Conservation (phyloP, 768 basidiomycete species). For the Pisolithus tinctorius region DNA sequence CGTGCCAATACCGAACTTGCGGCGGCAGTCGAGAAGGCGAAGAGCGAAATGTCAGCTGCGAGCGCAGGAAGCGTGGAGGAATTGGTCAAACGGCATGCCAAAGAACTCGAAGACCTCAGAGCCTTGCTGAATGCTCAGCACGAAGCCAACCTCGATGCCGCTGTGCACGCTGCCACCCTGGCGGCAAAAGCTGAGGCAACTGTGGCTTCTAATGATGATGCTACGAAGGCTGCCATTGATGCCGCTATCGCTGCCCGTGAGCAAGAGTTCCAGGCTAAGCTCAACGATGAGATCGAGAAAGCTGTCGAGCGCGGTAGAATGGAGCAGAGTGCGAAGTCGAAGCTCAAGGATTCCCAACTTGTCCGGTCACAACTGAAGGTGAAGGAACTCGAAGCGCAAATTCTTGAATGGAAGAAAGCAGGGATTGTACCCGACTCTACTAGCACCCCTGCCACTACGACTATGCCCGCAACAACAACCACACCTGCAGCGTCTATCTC, state of each 20-base stretch:
- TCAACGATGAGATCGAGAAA: constrained; percentile 50
- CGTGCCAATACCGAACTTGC: constrained; percentile 38
- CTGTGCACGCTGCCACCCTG: constrained; percentile 41
- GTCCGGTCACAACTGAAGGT: constrained; percentile 51
- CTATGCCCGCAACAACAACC: constrained; percentile 12
- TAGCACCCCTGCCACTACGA: constrained; percentile 14
- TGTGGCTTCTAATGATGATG: constrained; percentile 21
- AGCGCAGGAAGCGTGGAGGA: constrained; percentile 30
- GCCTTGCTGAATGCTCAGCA: constrained; percentile 47
- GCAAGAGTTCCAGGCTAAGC: constrained; percentile 38
- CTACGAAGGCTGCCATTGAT: constrained; percentile 42
- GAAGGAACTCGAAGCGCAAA: constrained; percentile 63
- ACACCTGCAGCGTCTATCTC: constrained; percentile 20
- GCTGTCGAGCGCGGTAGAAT: constrained; percentile 66
- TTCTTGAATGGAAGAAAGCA: constrained; percentile 48
- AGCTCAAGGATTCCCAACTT: constrained; percentile 69
- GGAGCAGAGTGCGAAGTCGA: constrained; percentile 54
- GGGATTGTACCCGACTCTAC: constrained; percentile 39
- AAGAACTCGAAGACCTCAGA: constrained; percentile 53
- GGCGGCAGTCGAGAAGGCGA: constrained; percentile 51
- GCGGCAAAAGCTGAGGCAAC: constrained; percentile 31
- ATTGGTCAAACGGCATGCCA: constrained; percentile 45
- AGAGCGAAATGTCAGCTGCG: constrained; percentile 34
- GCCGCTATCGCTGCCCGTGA: constrained; percentile 45
- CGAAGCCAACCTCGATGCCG: constrained; percentile 45